Evolutionary conservation across 495 filamentous ascomycete genomes (phyloP).

Genomic region (Rostrohypoxylon terebratum): DNA sequence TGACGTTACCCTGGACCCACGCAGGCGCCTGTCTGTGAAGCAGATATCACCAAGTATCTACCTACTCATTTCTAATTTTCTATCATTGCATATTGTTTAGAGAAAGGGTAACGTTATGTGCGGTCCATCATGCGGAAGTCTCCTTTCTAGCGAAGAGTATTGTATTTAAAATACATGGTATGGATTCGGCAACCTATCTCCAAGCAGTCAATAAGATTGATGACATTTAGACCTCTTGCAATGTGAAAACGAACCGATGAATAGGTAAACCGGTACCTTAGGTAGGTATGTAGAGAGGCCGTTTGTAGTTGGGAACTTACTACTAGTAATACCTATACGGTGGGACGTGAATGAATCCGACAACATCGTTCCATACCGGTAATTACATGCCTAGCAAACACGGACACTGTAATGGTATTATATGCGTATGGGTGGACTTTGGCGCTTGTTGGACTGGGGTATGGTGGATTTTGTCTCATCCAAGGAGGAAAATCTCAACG

Average conservation of each 20-base stretch:
- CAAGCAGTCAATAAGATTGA: no score
- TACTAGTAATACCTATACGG: no score
- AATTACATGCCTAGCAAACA: background rate
- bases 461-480: background rate
- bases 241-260: background rate
- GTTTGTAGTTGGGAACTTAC: no score
- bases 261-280: background rate
- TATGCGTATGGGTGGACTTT: background rate
- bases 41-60: no score
- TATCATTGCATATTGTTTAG: background rate
- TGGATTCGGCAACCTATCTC: no score
- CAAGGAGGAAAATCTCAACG: background rate
- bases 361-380: background rate
- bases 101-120: background rate
- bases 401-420: background rate
- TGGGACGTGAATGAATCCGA: background rate
- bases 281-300: background rate
- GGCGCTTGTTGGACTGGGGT: background rate
- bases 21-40: background rate
- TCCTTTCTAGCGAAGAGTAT: no score
- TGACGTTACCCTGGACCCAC: background rate
- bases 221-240: background rate
- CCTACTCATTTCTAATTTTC: no score
- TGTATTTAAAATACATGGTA: no score
- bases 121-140: background rate